These are phyloP conservation scores for Lagenaria siceraria DNA, from an alignment of 306 rosid species.

Conservation along the genomic window DNA sequence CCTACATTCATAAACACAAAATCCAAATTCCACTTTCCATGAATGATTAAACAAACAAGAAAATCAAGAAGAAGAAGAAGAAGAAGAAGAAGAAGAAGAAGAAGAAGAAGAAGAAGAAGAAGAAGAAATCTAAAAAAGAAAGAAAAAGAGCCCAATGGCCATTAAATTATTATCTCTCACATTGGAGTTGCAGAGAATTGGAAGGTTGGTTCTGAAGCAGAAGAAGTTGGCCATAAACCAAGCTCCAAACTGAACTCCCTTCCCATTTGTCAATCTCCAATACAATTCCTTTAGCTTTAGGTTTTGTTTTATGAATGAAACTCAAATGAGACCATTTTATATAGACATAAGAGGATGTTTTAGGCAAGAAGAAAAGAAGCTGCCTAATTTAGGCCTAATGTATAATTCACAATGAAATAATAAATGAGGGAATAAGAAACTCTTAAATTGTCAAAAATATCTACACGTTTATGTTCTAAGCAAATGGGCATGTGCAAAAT, in stretches of 20 bases:
- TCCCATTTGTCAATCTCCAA: not conserved
- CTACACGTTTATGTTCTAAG: not conserved
- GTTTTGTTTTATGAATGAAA: not conserved
- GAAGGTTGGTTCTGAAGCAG: not conserved
- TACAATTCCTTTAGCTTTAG: not conserved
- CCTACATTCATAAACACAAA: not conserved
- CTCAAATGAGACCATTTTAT: not conserved
- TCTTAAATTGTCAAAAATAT: not conserved
- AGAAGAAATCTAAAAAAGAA: not conserved
- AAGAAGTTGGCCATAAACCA: not conserved
- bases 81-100: not conserved
- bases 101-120: not conserved
- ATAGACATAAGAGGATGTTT: not conserved
- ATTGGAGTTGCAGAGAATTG: not conserved
- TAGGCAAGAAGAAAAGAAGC: not conserved
- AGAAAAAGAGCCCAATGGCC: not conserved
- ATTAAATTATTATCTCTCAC: not conserved
- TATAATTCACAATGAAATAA: not conserved
- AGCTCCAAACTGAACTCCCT: slow-evolving; percentile 8
- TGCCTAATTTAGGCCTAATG: not conserved
- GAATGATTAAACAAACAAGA: not conserved
- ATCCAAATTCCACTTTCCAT: not conserved
- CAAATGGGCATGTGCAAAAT: slow-evolving; percentile 18
- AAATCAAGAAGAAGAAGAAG: not conserved
- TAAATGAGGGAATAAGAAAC: not conserved